Conservation (phyloP, 164 flowering plant species). For the Hamamelis virginiana region DNA sequence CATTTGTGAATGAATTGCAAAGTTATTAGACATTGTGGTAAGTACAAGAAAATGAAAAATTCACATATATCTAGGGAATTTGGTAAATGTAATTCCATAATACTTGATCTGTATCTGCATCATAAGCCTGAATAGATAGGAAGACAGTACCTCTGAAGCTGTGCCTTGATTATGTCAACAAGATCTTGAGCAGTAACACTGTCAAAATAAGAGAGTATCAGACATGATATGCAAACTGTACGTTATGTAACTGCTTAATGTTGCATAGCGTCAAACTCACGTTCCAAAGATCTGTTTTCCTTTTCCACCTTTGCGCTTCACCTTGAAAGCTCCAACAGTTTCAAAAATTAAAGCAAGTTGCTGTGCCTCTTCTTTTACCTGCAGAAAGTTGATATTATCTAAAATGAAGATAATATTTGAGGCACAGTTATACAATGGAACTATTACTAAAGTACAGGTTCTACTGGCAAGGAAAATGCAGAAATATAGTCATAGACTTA, state of each 20-base stretch:
- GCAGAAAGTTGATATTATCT: constrained; percentile 10
- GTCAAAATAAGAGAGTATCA: constrained; percentile 24
- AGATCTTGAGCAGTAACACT: constrained; percentile 95
- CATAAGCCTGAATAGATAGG: neutral
- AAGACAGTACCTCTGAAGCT: constrained; percentile 70
- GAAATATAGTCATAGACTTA: too few species aligned
- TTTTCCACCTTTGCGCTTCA: constrained; percentile 90
- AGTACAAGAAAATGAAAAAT: neutral
- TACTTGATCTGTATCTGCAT: constrained; percentile 1
- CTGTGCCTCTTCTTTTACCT: constrained; percentile 96
- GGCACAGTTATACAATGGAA: too few species aligned
- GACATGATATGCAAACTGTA: neutral
- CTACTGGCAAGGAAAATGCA: too few species aligned
- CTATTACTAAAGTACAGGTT: too few species aligned
- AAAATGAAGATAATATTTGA: neutral
- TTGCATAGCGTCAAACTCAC: constrained; percentile 38
- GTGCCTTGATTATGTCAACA: constrained; percentile 93
- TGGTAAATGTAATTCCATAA: neutral
- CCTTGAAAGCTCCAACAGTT: constrained; percentile 93
- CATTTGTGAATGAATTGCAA: neutral
- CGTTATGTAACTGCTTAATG: neutral
- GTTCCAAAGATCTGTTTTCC: constrained; percentile 91
- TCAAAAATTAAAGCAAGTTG: constrained; percentile 85
- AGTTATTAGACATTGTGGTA: neutral
- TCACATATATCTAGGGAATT: too few species aligned